Percentiles rank a stretch among this genome's conserved stretches.
Evolutionary conservation across 441 rosid species (phyloP).

Genomic region (Isatis lusitanica): DNA sequence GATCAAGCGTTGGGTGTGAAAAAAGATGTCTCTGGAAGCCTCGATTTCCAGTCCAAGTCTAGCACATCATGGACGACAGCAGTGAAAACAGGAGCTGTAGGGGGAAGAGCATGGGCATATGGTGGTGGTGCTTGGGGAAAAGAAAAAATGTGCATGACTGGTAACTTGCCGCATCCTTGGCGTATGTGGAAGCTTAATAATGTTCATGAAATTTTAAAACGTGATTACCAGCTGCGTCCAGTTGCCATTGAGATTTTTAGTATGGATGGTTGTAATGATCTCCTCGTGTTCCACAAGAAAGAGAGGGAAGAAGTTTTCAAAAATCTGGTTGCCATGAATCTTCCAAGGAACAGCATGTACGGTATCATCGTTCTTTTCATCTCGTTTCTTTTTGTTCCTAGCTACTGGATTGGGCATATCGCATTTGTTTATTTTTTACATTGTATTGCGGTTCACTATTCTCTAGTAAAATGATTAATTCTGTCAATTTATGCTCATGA

Average conservation of each 20-base stretch:
- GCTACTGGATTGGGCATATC: constrained; percentile 5
- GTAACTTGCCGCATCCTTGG: constrained; percentile 97
- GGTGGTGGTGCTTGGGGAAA: constrained; percentile 99
- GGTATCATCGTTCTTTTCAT: constrained; percentile 39
- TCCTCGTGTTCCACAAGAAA: constrained; percentile 96
- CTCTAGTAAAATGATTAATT: neutral
- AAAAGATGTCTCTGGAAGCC: constrained; percentile 72
- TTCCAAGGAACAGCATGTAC: constrained; percentile 97
- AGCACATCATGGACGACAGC: constrained; percentile 73
- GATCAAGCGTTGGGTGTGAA: constrained; percentile 99
- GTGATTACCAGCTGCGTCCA: constrained; percentile 99
- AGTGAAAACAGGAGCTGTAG: constrained; percentile 60
- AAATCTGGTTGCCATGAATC: constrained; percentile 96
- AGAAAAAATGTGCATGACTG: constrained; percentile 79
- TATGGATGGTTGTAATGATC: constrained; percentile 99
- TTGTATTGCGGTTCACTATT: neutral
- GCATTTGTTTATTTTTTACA: constrained; percentile 3
- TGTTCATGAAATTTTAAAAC: constrained; percentile 97
- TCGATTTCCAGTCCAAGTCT: constrained; percentile 92
- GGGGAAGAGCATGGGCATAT: constrained; percentile 99
- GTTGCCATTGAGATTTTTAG: constrained; percentile 99
- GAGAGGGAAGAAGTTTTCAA: constrained; percentile 99
- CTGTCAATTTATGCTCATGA: neutral
- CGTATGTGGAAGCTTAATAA: constrained; percentile 98
- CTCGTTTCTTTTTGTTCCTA: constrained; percentile 21